Conservation (phyloP, 2,329 filamentous ascomycete species). For the Colletotrichum sp. region DNA sequence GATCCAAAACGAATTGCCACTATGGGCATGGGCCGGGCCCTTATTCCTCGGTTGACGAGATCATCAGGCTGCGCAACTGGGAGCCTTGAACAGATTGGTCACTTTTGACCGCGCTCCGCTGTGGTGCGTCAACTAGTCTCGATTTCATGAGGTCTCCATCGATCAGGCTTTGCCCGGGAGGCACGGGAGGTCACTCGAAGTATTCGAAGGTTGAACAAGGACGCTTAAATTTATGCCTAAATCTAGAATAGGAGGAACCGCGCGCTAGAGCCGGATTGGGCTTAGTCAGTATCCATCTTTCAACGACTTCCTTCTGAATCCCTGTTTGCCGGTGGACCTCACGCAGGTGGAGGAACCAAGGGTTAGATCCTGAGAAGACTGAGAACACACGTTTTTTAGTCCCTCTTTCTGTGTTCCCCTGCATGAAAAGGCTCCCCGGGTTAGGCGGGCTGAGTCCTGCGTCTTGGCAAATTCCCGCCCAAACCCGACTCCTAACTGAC, state of each 20-base stretch:
- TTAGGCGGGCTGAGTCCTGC: neutral
- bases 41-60: neutral
- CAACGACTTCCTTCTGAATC: neutral
- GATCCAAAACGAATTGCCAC: neutral
- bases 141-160: neutral
- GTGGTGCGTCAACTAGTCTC: neutral
- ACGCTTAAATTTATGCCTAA: neutral
- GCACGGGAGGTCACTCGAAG: neutral
- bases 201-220: neutral
- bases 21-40: neutral
- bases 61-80: neutral
- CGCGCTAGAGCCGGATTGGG: neutral
- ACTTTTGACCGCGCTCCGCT: neutral
- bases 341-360: neutral
- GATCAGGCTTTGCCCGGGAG: neutral
- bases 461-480: neutral
- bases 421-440: neutral
- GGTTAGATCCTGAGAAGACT: neutral
- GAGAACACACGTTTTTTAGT: neutral
- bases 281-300: neutral
- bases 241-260: neutral
- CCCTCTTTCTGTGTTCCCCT: neutral
- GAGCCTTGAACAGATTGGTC: neutral
- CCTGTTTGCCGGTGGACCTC: neutral
- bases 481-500: neutral